phyloP scores from a whole-genome alignment of 2,329 filamentous ascomycete genomes.

The Alternaria angustiovoidea region DNA sequence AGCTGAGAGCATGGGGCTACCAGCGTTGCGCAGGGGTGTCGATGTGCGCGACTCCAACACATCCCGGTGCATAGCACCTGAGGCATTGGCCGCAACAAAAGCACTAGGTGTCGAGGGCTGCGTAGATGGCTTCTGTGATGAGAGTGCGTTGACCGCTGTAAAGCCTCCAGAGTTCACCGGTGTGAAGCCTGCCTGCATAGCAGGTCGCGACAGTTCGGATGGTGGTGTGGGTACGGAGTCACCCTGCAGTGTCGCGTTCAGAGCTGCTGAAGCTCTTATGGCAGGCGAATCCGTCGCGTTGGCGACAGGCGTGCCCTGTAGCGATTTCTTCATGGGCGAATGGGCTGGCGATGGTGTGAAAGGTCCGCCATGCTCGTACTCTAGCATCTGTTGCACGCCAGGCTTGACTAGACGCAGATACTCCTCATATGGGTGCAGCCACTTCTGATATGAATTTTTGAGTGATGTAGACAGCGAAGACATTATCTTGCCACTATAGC shows the following conservation, averaged over 20 bases:
- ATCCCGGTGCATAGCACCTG: conserved; percentile 62
- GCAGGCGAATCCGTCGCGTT: conserved; percentile 73
- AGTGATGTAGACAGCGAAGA: conserved; percentile 96
- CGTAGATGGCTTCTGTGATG: conserved; percentile 30
- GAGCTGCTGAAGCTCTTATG: conserved; percentile 63
- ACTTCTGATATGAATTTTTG: conserved; percentile 97
- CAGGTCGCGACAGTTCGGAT: conserved; percentile 67
- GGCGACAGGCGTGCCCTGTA: conserved; percentile 59
- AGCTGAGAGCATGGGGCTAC: conserved; percentile 70
- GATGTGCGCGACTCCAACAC: conserved; percentile 62
- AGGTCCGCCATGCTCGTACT: conserved; percentile 90
- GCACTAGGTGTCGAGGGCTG: conserved; percentile 36
- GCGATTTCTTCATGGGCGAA: conserved; percentile 71
- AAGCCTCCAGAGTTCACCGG: conserved; percentile 73
- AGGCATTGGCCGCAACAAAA: conserved; percentile 67
- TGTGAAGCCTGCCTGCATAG: conserved; percentile 70
- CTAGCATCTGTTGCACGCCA: conserved; percentile 93
- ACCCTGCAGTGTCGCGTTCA: conserved; percentile 64
- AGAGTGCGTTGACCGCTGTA: conserved; percentile 69
- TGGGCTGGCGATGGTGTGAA: conserved; percentile 80
- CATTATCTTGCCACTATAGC: conserved; percentile 99
- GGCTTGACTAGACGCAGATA: conserved; percentile 91
- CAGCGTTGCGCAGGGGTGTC: conserved; percentile 66
- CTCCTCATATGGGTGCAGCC: conserved; percentile 96
- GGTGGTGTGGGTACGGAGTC: conserved; percentile 37